Base-by-base conservation (phyloP, 2,329 filamentous ascomycete genomes). In the Bipolaris cookei region DNA sequence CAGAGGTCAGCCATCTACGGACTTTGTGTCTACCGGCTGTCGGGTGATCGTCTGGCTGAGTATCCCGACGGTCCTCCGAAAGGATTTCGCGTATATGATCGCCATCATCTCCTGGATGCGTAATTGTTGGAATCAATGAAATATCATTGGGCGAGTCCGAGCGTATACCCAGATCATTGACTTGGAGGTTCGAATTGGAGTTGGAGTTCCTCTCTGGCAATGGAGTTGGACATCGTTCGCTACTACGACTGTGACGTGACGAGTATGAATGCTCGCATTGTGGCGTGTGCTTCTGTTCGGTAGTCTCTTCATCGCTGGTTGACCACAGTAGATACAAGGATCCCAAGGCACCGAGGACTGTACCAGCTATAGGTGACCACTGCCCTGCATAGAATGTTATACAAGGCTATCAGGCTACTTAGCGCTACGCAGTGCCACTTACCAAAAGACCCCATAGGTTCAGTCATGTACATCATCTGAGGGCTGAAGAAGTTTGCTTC, bases 401-500 rank as follows among this genome's bases (percentile, higher is more conserved):
- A 23, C 8, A 32, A 11, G 7, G 23, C 3, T 37, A 30, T 8
- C 0, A 2, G 18, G 10, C 16, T 32, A 3, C 13, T 23, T n/a
- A 3, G 2, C 1, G 13, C 4, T 25, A 3, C 7, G 18, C 14
- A 3, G 2, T 1, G n/a, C 4, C 6, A 32, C 67, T 14, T 53
- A 34, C 84, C 86, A 46, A 89, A 80, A 59, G 83, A 87, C 4
- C 78, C 78, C 50, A 89, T 84, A 0, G 86, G 85, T 58, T 90
- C 88, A 0, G 84, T 88, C 58, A 87, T 80, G 56, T 84, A 87
- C 0, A 61, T 64, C 3, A 90, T 78, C 53, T 83, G 84, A 0
- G 52, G 18, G 45, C 84, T 88, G 63, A 81, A 89, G 61, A 90
- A 86, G 62, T 90, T 90, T 30, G 79, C 78, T 71, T 90, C 88